Evolutionary conservation across 164 flowering plant species (phyloP).

Genomic region (Vitis riparia): DNA sequence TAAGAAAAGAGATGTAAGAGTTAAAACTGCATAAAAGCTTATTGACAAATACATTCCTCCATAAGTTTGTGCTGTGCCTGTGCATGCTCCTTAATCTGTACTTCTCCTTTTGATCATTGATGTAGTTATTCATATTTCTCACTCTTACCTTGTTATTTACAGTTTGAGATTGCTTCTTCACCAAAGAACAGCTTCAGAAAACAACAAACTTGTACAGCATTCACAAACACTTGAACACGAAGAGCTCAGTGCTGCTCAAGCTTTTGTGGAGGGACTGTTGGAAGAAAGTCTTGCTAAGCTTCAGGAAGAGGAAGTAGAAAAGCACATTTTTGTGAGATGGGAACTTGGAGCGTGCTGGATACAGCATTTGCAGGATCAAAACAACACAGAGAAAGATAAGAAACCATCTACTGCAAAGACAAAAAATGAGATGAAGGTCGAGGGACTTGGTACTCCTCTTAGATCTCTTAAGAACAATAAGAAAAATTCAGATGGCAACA

Average conservation of each 20-base stretch:
- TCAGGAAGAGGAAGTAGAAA: conserved; percentile 52
- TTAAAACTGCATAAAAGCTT: too few relatives aligned
- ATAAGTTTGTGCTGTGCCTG: neutral
- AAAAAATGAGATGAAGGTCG: conserved; percentile 81
- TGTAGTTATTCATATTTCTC: conserved; percentile 2
- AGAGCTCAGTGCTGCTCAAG: conserved; percentile 48
- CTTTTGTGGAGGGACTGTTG: conserved; percentile 67
- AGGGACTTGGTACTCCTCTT: conserved; percentile 93
- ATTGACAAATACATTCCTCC: too few relatives aligned
- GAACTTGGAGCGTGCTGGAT: conserved; percentile 99
- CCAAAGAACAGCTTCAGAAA: conserved; percentile 44
- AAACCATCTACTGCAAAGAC: conserved; percentile 61
- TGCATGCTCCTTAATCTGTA: neutral
- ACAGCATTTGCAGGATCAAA: conserved; percentile 96
- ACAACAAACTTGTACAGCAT: conserved; percentile 29
- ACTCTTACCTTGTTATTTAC: conserved; percentile 13
- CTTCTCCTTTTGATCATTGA: neutral
- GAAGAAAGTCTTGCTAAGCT: conserved; percentile 79
- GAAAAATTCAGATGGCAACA: conserved; percentile 55
- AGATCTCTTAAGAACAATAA: conserved; percentile 62
- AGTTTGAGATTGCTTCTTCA: conserved; percentile 93
- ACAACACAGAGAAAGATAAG: conserved; percentile 86
- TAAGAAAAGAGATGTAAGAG: too few relatives aligned
- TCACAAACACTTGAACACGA: conserved; percentile 45
- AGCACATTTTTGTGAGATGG: conserved; percentile 76